Evolutionary conservation across 2,329 filamentous ascomycete genomes (phyloP).

Genomic region (Rutstroemia sp.): DNA sequence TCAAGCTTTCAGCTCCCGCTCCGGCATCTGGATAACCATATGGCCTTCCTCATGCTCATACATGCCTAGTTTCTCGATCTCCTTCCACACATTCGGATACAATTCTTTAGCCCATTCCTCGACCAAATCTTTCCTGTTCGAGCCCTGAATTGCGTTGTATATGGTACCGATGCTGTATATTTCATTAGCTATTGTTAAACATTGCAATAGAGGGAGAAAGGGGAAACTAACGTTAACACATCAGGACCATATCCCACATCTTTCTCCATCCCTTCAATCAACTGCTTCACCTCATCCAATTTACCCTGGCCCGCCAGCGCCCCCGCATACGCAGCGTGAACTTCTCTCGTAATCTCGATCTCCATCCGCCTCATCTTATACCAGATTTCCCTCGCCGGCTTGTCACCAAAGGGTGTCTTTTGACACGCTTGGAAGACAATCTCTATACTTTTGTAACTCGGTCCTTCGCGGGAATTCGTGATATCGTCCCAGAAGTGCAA

Average conservation of each 20-base stretch:
- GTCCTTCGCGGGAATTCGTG: slow-evolving; percentile 75
- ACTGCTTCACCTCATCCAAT: slow-evolving; percentile 57
- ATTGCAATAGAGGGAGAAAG: too few species aligned
- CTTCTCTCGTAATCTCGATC: slow-evolving; percentile 63
- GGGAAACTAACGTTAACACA: slow-evolving; percentile 62
- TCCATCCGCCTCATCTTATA: slow-evolving; percentile 64
- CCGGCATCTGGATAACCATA: slow-evolving; percentile 23
- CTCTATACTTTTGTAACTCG: slow-evolving; percentile 71
- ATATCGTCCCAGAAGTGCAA: slow-evolving; percentile 81
- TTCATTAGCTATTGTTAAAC: too few species aligned
- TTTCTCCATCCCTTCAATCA: slow-evolving; percentile 59
- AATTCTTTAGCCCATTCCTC: slow-evolving; percentile 65
- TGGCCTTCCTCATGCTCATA: slow-evolving; percentile 23
- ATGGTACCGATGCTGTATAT: slow-evolving; percentile 58
- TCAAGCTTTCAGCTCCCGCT: slow-evolving; percentile 21
- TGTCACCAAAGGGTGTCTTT: slow-evolving; percentile 47
- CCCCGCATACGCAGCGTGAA: slow-evolving; percentile 72
- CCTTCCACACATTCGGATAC: slow-evolving; percentile 63
- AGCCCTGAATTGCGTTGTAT: slow-evolving; percentile 65
- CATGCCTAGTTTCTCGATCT: slow-evolving; percentile 37
- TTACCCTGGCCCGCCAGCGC: slow-evolving; percentile 68
- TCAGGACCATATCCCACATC: slow-evolving; percentile 62
- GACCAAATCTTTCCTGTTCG: slow-evolving; percentile 59
- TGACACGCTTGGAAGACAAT: slow-evolving; percentile 78
- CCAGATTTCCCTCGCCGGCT: slow-evolving; percentile 62